phyloP scores from a whole-genome alignment of 495 filamentous ascomycete genomes.

The Recurvomyces mirabilis region DNA sequence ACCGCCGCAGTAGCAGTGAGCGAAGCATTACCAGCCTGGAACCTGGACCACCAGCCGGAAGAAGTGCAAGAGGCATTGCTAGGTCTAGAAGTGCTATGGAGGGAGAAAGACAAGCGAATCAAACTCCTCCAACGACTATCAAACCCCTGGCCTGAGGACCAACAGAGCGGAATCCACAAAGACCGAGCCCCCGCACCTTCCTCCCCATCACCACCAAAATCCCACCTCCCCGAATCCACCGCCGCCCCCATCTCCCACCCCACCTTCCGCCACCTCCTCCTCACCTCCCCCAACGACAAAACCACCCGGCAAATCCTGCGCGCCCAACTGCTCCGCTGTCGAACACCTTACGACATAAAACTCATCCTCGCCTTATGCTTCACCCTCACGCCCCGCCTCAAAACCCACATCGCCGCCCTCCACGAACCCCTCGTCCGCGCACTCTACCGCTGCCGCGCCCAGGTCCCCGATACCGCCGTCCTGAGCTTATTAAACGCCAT shows the following conservation, averaged over 20 bases:
- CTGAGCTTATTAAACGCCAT: slow-evolving; percentile 19
- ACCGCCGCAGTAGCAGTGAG: neutral
- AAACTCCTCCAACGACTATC: slow-evolving; percentile 5
- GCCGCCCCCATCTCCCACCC: slow-evolving; percentile 6
- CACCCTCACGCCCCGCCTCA: slow-evolving; percentile 6
- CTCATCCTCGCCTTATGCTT: slow-evolving; percentile 13
- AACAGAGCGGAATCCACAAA: slow-evolving; percentile 2
- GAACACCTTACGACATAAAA: slow-evolving; percentile 12
- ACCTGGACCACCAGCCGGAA: neutral
- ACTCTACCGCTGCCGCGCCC: slow-evolving; percentile 16
- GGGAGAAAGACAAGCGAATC: slow-evolving; percentile 6
- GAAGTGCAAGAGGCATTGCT: neutral
- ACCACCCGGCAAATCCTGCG: slow-evolving; percentile 12
- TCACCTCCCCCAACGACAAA: slow-evolving; percentile 1
- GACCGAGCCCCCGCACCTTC: too few relatives aligned
- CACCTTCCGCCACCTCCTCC: slow-evolving; percentile 6
- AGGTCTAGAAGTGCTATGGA: slow-evolving; percentile 11
- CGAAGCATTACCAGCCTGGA: neutral
- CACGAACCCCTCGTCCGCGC: slow-evolving; percentile 17
- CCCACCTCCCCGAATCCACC: neutral
- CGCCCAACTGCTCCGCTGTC: slow-evolving; percentile 18
- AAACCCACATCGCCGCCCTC: slow-evolving; percentile 1
- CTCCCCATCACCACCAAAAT: neutral
- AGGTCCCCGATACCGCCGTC: slow-evolving; percentile 14
- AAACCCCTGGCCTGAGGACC: slow-evolving; percentile 14